A percentile compares a stretch with the other conserved stretches of the same genome.
phyloP scores from a whole-genome alignment of 305 asterid species.

The Rubia tinctorum region DNA sequence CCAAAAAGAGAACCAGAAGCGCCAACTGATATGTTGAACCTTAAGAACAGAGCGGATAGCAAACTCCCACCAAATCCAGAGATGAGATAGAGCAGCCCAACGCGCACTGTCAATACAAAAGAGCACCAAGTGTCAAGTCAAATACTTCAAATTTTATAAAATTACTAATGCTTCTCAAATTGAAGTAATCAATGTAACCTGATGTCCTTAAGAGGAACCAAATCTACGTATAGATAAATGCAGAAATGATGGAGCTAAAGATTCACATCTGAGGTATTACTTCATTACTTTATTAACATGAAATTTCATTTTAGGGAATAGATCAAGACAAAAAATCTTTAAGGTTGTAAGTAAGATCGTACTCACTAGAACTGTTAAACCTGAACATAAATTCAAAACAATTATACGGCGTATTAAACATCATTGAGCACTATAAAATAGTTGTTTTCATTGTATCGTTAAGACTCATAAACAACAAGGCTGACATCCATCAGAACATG shows the following conservation, averaged over 20 bases:
- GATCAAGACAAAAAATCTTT: neutral
- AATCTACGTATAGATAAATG: neutral
- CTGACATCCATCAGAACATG: neutral
- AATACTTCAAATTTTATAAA: neutral
- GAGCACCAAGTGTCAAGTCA: conserved; percentile 1
- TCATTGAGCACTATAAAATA: neutral
- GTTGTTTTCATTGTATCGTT: neutral
- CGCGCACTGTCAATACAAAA: conserved; percentile 28
- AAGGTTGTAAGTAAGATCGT: neutral
- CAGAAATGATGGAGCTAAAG: neutral
- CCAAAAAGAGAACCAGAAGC: neutral
- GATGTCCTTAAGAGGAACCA: neutral
- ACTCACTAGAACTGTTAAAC: conserved; percentile 5
- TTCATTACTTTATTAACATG: neutral
- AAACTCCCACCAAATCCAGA: conserved; percentile 49
- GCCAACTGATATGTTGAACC: conserved; percentile 18
- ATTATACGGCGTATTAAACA: neutral
- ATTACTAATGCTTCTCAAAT: neutral
- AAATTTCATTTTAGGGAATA: conserved; percentile 2
- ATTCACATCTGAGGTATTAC: neutral
- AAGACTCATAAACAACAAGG: conserved; percentile 1
- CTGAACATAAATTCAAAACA: neutral
- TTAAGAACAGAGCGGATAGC: conserved; percentile 41
- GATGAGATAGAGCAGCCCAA: conserved; percentile 41
- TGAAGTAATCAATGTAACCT: neutral